These are phyloP conservation scores for Hyphopichia buzzinii DNA, from an alignment of 1,139 yeast genomes.

Conservation along the genomic window DNA sequence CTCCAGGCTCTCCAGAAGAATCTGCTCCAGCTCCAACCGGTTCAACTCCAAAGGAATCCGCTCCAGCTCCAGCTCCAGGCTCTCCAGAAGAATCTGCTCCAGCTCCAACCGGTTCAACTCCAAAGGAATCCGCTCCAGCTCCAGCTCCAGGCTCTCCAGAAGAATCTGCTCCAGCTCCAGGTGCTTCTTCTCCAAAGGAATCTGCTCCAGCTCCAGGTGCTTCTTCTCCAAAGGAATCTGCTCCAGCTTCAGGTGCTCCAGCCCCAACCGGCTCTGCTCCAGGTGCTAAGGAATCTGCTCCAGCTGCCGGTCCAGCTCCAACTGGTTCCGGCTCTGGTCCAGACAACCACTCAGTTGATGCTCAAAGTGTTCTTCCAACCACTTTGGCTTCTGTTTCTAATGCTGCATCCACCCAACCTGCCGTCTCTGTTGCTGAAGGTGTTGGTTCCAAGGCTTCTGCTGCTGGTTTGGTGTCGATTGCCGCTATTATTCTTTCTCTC, in stretches of 20 bases:
- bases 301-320: constrained; percentile 3
- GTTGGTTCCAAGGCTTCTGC: constrained; percentile 4
- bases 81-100: constrained; percentile 8
- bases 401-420: not conserved
- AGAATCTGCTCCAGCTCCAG: not conserved
- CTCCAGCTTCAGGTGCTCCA: constrained; percentile 4
- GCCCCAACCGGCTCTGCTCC: not conserved
- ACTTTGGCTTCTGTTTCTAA: not conserved
- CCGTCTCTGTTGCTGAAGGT: constrained; percentile 5
- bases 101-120: constrained; percentile 24
- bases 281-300: constrained; percentile 3
- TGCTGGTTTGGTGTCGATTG: constrained; percentile 2
- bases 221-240: constrained; percentile 1
- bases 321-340: constrained; percentile 1
- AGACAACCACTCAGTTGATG: not conserved
- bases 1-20: not conserved
- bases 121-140: constrained; percentile 8
- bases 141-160: constrained; percentile 4
- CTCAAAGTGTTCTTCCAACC: not conserved
- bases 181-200: not conserved
- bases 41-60: not conserved
- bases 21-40: constrained; percentile 2
- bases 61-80: constrained; percentile 3
- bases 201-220: constrained; percentile 1
- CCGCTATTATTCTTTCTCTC: constrained; percentile 4